Percentiles rank a stretch among this genome's conserved stretches.
These are phyloP conservation scores for Neurospora sp. DNA, from an alignment of 495 filamentous ascomycete genomes.

Conservation along the genomic window DNA sequence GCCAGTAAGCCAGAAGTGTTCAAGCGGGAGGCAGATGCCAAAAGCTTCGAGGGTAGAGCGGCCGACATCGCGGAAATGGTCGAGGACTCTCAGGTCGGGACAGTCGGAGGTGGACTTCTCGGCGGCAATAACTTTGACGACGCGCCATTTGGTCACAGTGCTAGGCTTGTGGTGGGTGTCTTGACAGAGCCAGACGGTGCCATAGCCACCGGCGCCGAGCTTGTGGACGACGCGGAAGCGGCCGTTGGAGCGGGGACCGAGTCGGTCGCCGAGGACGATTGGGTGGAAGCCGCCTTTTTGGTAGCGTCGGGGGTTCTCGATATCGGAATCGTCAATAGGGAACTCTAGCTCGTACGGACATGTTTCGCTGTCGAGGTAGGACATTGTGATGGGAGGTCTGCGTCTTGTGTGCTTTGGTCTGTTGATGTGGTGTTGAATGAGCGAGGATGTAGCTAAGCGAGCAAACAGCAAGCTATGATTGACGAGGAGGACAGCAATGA, in stretches of 20 bases:
- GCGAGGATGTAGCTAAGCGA: not conserved
- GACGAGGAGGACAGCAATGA: not conserved
- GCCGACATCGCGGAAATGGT: not conserved
- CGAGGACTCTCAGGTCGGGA: slow-evolving; percentile 9
- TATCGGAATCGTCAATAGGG: not conserved
- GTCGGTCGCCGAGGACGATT: not conserved
- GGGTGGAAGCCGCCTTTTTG: not conserved
- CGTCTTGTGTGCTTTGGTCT: not conserved
- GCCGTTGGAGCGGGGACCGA: not conserved
- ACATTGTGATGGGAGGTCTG: not conserved
- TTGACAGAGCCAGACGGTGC: slow-evolving; percentile 40
- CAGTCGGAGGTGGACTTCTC: not conserved
- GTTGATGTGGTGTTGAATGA: not conserved
- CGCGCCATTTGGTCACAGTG: slow-evolving; percentile 11
- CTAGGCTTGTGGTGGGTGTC: slow-evolving; percentile 16
- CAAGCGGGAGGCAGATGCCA: slow-evolving; percentile 13
- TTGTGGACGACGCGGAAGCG: slow-evolving; percentile 38
- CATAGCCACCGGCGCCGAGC: slow-evolving; percentile 37
- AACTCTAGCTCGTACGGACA: not conserved
- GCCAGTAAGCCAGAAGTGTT: slow-evolving; percentile 28
- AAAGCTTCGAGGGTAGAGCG: slow-evolving; percentile 3
- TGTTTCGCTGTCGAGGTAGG: not conserved
- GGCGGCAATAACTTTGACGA: slow-evolving; percentile 19
- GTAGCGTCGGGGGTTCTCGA: not conserved
- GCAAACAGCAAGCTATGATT: not conserved